A percentile compares a stretch with the other conserved stretches of the same genome.
These are phyloP conservation scores for Tympanopsis confertula DNA, from an alignment of 2,329 filamentous ascomycete genomes.

Conservation along the genomic window DNA sequence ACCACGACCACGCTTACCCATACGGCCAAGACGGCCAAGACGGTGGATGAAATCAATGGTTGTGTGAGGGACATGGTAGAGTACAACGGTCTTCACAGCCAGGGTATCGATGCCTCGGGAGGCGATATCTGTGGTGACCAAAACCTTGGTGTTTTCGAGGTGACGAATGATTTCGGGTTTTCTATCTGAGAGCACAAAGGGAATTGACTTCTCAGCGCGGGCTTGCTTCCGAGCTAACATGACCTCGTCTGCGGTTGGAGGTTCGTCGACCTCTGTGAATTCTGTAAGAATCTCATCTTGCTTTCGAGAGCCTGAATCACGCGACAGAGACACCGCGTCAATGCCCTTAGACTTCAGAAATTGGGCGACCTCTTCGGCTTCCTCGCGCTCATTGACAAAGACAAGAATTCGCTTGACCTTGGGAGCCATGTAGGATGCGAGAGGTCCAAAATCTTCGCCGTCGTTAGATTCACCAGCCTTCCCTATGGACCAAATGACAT, in stretches of 20 bases:
- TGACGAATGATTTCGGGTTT: slow-evolving; percentile 15
- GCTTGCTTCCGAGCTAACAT: neutral
- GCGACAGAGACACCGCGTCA: slow-evolving; percentile 71
- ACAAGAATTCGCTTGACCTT: slow-evolving; percentile 80
- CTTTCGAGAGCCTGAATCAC: slow-evolving; percentile 70
- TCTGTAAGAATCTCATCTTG: slow-evolving; percentile 65
- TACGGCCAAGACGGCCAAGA: slow-evolving; percentile 79
- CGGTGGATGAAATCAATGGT: slow-evolving; percentile 98
- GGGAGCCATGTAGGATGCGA: neutral
- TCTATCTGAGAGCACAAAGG: no score
- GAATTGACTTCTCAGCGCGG: neutral
- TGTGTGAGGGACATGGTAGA: slow-evolving; percentile 96
- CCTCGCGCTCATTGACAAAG: slow-evolving; percentile 93
- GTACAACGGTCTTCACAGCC: slow-evolving; percentile 77
- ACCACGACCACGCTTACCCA: slow-evolving; percentile 80
- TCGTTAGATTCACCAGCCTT: slow-evolving; percentile 42
- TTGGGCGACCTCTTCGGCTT: slow-evolving; percentile 66
- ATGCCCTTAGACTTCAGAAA: slow-evolving; percentile 79
- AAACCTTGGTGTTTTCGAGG: slow-evolving; percentile 71
- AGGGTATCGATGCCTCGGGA: slow-evolving; percentile 90
- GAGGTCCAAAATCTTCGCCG: neutral
- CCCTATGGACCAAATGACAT: slow-evolving; percentile 87
- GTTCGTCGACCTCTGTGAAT: slow-evolving; percentile 43
- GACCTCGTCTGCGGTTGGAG: slow-evolving; percentile 22
- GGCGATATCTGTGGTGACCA: slow-evolving; percentile 87